A percentile compares a stretch with the other conserved stretches of the same genome.
Conservation (phyloP, 106 monocot genomes). For the Phalaenopsis aphrodite region DNA sequence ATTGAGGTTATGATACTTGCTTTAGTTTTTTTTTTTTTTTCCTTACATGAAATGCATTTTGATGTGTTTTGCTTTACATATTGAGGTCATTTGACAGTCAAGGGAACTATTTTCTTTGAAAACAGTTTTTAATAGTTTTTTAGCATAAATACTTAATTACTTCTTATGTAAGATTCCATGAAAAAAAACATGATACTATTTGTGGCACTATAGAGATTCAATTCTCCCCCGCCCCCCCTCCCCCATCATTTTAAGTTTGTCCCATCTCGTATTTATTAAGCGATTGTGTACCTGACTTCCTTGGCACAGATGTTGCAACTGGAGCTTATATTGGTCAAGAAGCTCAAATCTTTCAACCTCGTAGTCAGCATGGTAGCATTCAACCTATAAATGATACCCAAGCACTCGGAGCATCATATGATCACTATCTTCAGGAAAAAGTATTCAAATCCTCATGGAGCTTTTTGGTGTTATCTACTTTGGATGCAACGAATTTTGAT, state of each 20-base stretch:
- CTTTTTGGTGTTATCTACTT: too few relatives aligned
- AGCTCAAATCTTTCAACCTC: not conserved
- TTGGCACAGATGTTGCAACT: not conserved
- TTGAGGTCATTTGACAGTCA: not conserved
- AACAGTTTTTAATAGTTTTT: not conserved
- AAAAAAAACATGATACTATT: too few relatives aligned
- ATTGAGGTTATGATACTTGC: not conserved
- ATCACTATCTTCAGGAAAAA: not conserved
- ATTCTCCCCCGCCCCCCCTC: too few relatives aligned
- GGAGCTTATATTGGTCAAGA: not conserved
- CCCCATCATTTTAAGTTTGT: too few relatives aligned
- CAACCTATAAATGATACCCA: not conserved
- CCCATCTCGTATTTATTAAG: not conserved
- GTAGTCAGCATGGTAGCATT: not conserved
- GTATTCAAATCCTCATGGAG: not conserved
- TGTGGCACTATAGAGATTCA: too few relatives aligned
- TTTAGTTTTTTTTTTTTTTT: not conserved
- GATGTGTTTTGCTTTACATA: not conserved
- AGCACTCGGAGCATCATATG: conserved; percentile 3
- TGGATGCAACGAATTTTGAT: too few relatives aligned
- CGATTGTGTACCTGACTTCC: not conserved
- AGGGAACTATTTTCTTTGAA: not conserved
- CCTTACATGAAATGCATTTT: not conserved
- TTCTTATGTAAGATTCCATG: not conserved
- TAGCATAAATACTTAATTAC: not conserved